A percentile compares a stretch with the other conserved stretches of the same genome.
Evolutionary conservation across 257 asterid genomes (phyloP).

Genomic region (Scutellaria galericulata): DNA sequence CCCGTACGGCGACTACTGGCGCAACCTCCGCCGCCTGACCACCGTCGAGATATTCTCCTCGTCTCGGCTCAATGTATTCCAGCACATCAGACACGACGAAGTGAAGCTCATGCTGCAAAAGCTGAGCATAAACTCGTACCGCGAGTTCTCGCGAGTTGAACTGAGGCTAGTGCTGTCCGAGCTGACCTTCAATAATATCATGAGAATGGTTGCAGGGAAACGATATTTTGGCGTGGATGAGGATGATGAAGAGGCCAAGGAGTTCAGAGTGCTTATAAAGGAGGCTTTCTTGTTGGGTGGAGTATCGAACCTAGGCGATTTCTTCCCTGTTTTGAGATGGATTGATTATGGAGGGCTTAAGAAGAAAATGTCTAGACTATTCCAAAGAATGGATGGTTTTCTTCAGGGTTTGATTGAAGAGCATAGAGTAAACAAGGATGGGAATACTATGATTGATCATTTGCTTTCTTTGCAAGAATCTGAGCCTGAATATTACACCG

Average conservation of each 20-base stretch:
- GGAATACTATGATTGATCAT: constrained; percentile 60
- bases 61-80: constrained; percentile 52
- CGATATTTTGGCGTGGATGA: constrained; percentile 53
- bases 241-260: constrained; percentile 42
- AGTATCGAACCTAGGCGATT: constrained; percentile 44
- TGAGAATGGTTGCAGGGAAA: constrained; percentile 77
- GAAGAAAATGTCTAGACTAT: constrained; percentile 42
- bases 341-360: constrained; percentile 44
- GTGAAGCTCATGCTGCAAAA: constrained; percentile 33
- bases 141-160: constrained; percentile 39
- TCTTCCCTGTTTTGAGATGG: constrained; percentile 53
- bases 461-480: constrained; percentile 61
- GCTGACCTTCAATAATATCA: constrained; percentile 50
- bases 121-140: constrained; percentile 10
- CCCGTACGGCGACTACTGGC: constrained; percentile 72
- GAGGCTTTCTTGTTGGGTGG: constrained; percentile 39
- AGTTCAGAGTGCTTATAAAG: constrained; percentile 42
- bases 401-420: constrained; percentile 63
- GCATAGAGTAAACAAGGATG: constrained; percentile 26
- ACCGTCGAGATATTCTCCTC: constrained; percentile 54
- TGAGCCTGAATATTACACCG: constrained; percentile 58
- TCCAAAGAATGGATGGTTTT: constrained; percentile 41
- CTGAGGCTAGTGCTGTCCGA: constrained; percentile 41
- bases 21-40: constrained; percentile 55
- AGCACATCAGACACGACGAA: constrained; percentile 47